These are phyloP conservation scores for Elongisporangium prolatum DNA, from an alignment of 352 stramenopile species.

Conservation along the genomic window DNA sequence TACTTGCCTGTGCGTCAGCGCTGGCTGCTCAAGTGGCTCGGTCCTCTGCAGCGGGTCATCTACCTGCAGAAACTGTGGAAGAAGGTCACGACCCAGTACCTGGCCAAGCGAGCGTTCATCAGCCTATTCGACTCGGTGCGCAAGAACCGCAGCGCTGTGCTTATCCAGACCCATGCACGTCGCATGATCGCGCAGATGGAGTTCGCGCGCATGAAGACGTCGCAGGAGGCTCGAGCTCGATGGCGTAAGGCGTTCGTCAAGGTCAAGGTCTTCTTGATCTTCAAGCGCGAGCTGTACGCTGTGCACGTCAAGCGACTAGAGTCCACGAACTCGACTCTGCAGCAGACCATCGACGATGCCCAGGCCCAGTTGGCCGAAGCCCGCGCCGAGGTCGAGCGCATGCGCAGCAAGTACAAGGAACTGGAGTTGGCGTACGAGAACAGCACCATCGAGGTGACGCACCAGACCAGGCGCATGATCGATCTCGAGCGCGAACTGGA, in stretches of 20 bases:
- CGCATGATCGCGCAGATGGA: constrained; percentile 59
- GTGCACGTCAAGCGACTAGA: constrained; percentile 77
- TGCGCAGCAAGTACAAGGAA: constrained; percentile 48
- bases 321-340: constrained; percentile 53
- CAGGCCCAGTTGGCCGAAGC: constrained; percentile 34
- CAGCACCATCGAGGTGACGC: constrained; percentile 44
- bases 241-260: constrained; percentile 71
- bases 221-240: constrained; percentile 49
- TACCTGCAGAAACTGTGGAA: constrained; percentile 86
- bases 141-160: constrained; percentile 53
- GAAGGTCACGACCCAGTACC: constrained; percentile 66
- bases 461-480: constrained; percentile 54
- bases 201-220: constrained; percentile 59
- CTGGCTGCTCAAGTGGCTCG: constrained; percentile 83
- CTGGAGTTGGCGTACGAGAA: constrained; percentile 50
- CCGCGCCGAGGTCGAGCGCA: constrained; percentile 36
- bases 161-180: constrained; percentile 63
- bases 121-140: constrained; percentile 66
- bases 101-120: constrained; percentile 74
- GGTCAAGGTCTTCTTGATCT: constrained; percentile 44
- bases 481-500: constrained; percentile 56
- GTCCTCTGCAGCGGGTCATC: constrained; percentile 72
- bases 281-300: constrained; percentile 47
- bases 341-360: constrained; percentile 30
- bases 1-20: constrained; percentile 58